Percentiles rank a stretch among this genome's conserved stretches.
phyloP scores from a whole-genome alignment of 495 filamentous ascomycete species.

The Aspergillus sparsus region DNA sequence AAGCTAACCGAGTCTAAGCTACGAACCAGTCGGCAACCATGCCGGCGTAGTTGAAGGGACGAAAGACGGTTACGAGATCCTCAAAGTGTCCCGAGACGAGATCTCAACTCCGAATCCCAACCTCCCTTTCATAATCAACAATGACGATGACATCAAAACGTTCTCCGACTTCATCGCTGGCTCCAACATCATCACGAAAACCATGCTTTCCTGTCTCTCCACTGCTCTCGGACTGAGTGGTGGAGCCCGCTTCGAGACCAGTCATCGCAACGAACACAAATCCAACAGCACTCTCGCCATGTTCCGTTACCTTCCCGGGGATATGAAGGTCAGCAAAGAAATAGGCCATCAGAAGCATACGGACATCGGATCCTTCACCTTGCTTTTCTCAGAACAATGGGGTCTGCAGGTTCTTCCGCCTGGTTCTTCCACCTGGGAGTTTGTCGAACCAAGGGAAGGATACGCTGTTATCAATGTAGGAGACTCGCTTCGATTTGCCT shows the following conservation, averaged over 20 bases:
- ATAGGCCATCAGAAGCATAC: slow-evolving; percentile 59
- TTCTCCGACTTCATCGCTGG: slow-evolving; percentile 12
- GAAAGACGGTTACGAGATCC: slow-evolving; percentile 7
- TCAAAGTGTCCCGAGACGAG: slow-evolving; percentile 15
- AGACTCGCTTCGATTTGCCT: slow-evolving; percentile 56
- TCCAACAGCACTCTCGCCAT: slow-evolving; percentile 16
- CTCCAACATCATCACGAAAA: slow-evolving; percentile 11
- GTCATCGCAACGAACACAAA: slow-evolving; percentile 9
- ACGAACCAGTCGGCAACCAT: slow-evolving; percentile 3
- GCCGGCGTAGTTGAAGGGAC: slow-evolving; percentile 6
- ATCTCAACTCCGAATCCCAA: neutral
- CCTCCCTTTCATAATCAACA: slow-evolving; percentile 4
- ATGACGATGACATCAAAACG: slow-evolving; percentile 2
- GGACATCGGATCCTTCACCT: slow-evolving; percentile 58
- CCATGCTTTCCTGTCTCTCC: slow-evolving; percentile 12
- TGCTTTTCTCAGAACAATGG: slow-evolving; percentile 58
- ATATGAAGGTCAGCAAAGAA: slow-evolving; percentile 2
- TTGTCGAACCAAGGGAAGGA: slow-evolving; percentile 50
- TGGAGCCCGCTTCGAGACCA: slow-evolving; percentile 5
- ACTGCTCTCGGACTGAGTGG: slow-evolving; percentile 6
- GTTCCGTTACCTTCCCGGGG: slow-evolving; percentile 13
- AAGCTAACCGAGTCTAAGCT: slow-evolving; percentile 3
- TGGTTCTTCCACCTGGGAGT: slow-evolving; percentile 50
- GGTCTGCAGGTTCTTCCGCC: slow-evolving; percentile 57
- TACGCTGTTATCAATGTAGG: slow-evolving; percentile 59